Conservation (phyloP, 768 basidiomycete species). For the Phaeotremella fagi region DNA sequence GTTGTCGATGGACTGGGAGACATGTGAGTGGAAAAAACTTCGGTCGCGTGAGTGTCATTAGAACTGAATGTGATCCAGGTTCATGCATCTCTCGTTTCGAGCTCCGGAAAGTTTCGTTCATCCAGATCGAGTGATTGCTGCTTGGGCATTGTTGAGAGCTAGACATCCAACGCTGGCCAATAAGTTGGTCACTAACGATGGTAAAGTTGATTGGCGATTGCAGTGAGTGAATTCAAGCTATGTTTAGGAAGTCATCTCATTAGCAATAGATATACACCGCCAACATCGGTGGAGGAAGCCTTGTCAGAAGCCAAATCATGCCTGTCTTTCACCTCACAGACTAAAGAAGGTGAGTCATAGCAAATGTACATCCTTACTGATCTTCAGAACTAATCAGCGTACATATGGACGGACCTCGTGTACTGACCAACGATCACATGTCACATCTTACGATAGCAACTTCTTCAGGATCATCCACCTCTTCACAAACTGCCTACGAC, state of each 20-base stretch:
- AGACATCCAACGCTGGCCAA: background rate
- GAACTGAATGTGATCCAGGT: no score
- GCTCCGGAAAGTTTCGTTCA: background rate
- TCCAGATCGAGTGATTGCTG: background rate
- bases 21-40: background rate
- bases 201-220: background rate
- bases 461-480: background rate
- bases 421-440: background rate
- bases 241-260: background rate
- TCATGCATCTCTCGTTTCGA: background rate
- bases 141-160: background rate
- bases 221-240: background rate
- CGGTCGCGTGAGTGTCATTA: no score
- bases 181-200: background rate
- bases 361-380: background rate
- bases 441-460: background rate
- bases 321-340: background rate
- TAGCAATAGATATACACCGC: background rate
- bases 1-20: background rate
- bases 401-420: background rate
- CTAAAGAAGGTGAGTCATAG: background rate
- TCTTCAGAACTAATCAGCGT: background rate
- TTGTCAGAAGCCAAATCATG: background rate
- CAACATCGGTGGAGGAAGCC: background rate
- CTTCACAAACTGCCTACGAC: slow-evolving; percentile 52